These are phyloP conservation scores for Apiotrichum gamsii DNA, from an alignment of 1,284 basidiomycete genomes.

Conservation along the genomic window DNA sequence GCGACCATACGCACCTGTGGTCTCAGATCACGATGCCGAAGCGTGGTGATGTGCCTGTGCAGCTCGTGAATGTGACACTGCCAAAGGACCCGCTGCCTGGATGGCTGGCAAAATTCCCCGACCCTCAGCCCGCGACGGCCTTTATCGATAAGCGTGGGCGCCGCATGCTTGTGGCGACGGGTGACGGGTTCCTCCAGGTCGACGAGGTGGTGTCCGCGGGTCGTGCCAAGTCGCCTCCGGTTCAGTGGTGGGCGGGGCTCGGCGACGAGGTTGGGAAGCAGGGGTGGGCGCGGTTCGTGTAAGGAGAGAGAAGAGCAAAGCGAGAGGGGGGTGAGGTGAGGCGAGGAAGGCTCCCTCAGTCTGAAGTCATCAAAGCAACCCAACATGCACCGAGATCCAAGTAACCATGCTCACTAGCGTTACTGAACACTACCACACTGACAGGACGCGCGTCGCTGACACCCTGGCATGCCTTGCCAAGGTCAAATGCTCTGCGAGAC, in stretches of 20 bases:
- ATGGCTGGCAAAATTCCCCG: conserved; percentile 3
- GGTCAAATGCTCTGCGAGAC: too few species aligned
- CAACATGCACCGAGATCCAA: too few species aligned
- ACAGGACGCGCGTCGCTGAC: too few species aligned
- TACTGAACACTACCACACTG: too few species aligned
- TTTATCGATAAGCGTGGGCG: conserved; percentile 51
- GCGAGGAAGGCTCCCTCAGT: too few species aligned
- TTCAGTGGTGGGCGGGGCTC: conserved; percentile 60
- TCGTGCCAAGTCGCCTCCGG: conserved; percentile 50
- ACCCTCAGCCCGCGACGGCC: conserved; percentile 15
- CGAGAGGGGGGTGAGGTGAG: too few species aligned
- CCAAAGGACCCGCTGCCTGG: background rate
- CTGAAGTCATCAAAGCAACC: too few species aligned
- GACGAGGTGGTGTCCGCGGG: conserved; percentile 57
- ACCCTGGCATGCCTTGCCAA: too few species aligned
- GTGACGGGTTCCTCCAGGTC: conserved; percentile 53
- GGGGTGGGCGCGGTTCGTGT: conserved; percentile 13
- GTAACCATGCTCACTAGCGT: too few species aligned
- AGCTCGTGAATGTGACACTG: conserved; percentile 6
- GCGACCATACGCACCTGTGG: conserved; percentile 59
- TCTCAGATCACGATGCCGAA: conserved; percentile 3
- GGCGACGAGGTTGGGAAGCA: conserved; percentile 16
- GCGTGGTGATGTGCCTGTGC: conserved; percentile 2
- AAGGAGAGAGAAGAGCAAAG: background rate
- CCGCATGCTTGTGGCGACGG: conserved; percentile 51